Conservation (phyloP, 495 filamentous ascomycete genomes). For the Xylaria telfairii region DNA sequence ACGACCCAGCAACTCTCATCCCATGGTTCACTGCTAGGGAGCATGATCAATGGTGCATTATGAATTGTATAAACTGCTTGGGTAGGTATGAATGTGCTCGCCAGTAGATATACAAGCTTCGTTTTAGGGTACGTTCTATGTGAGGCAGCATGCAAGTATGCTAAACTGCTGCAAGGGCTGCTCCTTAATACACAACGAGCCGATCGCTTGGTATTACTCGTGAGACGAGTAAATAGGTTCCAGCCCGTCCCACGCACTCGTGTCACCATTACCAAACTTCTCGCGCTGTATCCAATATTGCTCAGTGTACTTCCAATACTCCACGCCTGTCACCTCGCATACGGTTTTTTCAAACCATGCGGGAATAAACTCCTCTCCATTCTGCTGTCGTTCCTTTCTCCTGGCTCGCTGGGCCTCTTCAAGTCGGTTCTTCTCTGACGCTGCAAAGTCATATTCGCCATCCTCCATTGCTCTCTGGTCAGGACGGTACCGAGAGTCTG, state of each 20-base stretch:
- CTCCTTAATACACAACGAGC: background rate
- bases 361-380: slow-evolving; percentile 80
- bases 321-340: slow-evolving; percentile 83
- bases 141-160: slow-evolving; percentile 3
- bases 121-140: slow-evolving; percentile 2
- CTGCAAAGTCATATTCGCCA: slow-evolving; percentile 91
- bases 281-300: slow-evolving; percentile 82
- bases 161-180: background rate
- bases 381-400: slow-evolving; percentile 72
- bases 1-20: background rate
- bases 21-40: too few species aligned
- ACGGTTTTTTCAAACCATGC: slow-evolving; percentile 80
- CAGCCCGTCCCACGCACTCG: slow-evolving; percentile 53
- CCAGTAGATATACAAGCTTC: slow-evolving; percentile 16
- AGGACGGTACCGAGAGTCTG: slow-evolving; percentile 86
- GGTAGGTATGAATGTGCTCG: slow-evolving; percentile 18
- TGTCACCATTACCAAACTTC: slow-evolving; percentile 56
- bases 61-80: slow-evolving; percentile 16
- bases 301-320: slow-evolving; percentile 86
- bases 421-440: slow-evolving; percentile 90
- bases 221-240: slow-evolving; percentile 53
- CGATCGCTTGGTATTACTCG: slow-evolving; percentile 19
- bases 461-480: slow-evolving; percentile 99
- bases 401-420: slow-evolving; percentile 91
- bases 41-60: background rate